These are phyloP conservation scores for Myriosclerotinia scirpicola DNA, from an alignment of 2,329 filamentous ascomycete genomes.

Conservation along the genomic window DNA sequence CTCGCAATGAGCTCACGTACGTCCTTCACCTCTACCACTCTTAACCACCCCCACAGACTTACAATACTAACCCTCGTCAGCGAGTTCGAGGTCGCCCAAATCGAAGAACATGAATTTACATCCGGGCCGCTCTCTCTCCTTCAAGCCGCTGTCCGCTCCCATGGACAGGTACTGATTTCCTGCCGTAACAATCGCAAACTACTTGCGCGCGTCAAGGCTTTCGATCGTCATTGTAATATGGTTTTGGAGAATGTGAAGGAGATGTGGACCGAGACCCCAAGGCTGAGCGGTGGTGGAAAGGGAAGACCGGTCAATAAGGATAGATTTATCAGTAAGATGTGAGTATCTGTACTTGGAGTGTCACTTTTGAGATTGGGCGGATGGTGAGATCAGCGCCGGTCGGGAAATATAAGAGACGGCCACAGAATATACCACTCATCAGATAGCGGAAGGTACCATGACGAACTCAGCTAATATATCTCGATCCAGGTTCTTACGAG, in stretches of 20 bases:
- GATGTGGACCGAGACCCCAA: constrained; percentile 98
- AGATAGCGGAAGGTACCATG: not conserved
- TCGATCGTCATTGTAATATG: constrained; percentile 99
- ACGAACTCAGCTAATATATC: not conserved
- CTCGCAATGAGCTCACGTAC: constrained; percentile 87
- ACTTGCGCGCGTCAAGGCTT: constrained; percentile 94
- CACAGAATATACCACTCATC: not conserved
- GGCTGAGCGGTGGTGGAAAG: constrained; percentile 80
- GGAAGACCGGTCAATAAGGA: constrained; percentile 95
- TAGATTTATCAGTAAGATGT: constrained; percentile 97
- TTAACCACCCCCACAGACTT: constrained; percentile 25
- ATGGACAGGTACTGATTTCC: constrained; percentile 94
- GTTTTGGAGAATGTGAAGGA: constrained; percentile 96
- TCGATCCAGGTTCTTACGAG: constrained; percentile 41
- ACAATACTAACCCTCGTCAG: constrained; percentile 47
- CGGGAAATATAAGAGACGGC: not conserved
- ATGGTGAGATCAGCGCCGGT: not conserved
- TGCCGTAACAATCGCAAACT: constrained; percentile 99
- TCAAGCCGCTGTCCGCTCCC: constrained; percentile 91
- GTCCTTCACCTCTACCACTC: constrained; percentile 42
- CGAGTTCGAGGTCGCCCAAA: constrained; percentile 85
- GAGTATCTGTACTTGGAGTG: constrained; percentile 42
- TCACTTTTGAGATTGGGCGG: not conserved
- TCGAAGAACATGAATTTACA: constrained; percentile 77
- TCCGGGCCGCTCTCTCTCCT: constrained; percentile 87